A percentile compares a stretch with the other conserved stretches of the same genome.
Evolutionary conservation across 768 basidiomycete species (phyloP).

Genomic region (Boletus eberwhitei): DNA sequence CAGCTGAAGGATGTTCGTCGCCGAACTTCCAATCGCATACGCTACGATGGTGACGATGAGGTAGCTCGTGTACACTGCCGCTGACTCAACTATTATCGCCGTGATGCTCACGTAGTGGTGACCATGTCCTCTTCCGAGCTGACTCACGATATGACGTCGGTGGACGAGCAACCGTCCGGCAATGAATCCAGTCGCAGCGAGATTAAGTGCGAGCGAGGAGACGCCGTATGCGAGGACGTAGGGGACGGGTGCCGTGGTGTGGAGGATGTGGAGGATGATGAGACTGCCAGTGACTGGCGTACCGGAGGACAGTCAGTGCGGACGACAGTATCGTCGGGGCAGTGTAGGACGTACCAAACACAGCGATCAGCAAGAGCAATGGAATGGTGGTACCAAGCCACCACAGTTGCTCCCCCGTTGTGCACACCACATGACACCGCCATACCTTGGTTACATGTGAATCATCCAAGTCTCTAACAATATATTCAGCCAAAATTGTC

Average conservation of each 20-base stretch:
- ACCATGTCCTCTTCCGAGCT: slow-evolving; percentile 35
- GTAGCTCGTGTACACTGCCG: slow-evolving; percentile 42
- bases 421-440: no score
- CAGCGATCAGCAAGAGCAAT: no score
- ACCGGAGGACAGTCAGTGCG: no score
- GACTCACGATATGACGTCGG: slow-evolving; percentile 20
- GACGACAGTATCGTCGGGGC: no score
- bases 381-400: no score
- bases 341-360: no score
- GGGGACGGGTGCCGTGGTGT: background rate
- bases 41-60: slow-evolving; percentile 40
- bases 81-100: slow-evolving; percentile 42
- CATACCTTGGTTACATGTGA: no score
- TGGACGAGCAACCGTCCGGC: slow-evolving; percentile 24
- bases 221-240: slow-evolving; percentile 24
- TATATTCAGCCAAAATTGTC: no score
- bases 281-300: background rate
- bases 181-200: slow-evolving; percentile 29
- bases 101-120: slow-evolving; percentile 36
- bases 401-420: no score
- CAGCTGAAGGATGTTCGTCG: slow-evolving; percentile 38
- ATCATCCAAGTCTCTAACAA: no score
- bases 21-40: slow-evolving; percentile 39
- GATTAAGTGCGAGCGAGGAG: slow-evolving; percentile 28
- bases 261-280: slow-evolving; percentile 26